Base-by-base conservation (phyloP, 768 basidiomycete species). In the Mycena latifolia region DNA sequence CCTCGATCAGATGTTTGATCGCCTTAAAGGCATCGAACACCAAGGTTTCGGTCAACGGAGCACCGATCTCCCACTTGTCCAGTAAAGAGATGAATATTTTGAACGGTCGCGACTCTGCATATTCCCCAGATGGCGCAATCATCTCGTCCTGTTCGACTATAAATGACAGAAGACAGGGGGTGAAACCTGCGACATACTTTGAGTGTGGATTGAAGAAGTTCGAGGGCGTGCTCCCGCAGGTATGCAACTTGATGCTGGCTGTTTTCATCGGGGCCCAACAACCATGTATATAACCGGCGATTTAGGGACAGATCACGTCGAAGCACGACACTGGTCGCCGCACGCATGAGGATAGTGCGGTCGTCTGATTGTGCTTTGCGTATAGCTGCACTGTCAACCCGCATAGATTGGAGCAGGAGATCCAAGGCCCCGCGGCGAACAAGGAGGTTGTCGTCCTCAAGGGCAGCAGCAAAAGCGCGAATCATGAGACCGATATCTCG, bases 1-100 rank as follows among this genome's bases (percentile, higher is more conserved):
- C 79, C 37, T 87, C 81, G 48, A 89, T 76, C 20, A 88, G 80
- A 20, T 80, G 73, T 75, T 87, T 88, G 54, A 98, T 81, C 2
- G 93, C 89, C 55, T 84, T 88, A 72, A 98, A 88, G 0, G 93
- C 85, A 70, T 97, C 93, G 70, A 92, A 88, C 14, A 93, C 87
- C 55, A 98, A 79, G 8, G 82, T 83, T 43, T 95, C 91, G 0
- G 95, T 95, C 28, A 99, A 77, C 0, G 86, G 83, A 10, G 86
- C 87, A 6, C 97, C 97, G 48, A 99, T 91, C 76, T 99, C 98
- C 93, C 95, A 98, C 77, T 98, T 98, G 77, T 99, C 98, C 69
- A 98, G 81, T 20, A 99, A 77, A 1, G 95, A 96, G 25, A 99
- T 91, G 76, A 98, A 96, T 35, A 99, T 92, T 78, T 96, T 97